These are phyloP conservation scores for Neurospora intermedia DNA, from an alignment of 495 filamentous ascomycete genomes.

Conservation along the genomic window DNA sequence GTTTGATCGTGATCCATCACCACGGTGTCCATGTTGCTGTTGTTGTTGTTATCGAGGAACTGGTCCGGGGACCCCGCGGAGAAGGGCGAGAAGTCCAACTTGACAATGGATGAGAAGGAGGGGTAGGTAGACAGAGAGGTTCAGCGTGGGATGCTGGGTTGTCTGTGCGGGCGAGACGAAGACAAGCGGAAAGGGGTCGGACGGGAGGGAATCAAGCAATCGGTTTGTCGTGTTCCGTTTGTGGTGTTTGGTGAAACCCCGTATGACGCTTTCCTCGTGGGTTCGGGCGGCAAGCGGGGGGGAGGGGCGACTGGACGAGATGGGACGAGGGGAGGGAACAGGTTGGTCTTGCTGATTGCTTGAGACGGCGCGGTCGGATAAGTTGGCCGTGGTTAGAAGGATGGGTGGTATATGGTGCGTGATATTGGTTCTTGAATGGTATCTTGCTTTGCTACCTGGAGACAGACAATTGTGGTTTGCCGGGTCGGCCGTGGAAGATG, in stretches of 20 bases:
- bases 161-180: background rate
- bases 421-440: background rate
- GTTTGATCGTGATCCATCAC: slow-evolving; percentile 34
- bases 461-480: background rate
- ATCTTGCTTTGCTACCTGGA: background rate
- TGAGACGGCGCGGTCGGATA: background rate
- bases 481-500: background rate
- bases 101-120: slow-evolving; percentile 13
- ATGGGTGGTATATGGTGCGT: background rate
- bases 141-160: background rate
- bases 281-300: background rate
- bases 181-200: background rate
- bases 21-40: slow-evolving; percentile 33
- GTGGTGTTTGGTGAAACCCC: background rate
- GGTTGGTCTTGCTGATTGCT: background rate
- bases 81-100: slow-evolving; percentile 39
- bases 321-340: background rate
- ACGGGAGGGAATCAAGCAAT: background rate
- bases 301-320: background rate
- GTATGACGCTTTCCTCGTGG: background rate
- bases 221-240: background rate
- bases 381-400: background rate
- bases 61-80: slow-evolving; percentile 38
- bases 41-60: slow-evolving; percentile 41
- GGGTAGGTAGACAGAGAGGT: background rate